These are phyloP conservation scores for Hsuehochloa calcarea DNA, from an alignment of 176 grass and related monocot species.

Conservation along the genomic window DNA sequence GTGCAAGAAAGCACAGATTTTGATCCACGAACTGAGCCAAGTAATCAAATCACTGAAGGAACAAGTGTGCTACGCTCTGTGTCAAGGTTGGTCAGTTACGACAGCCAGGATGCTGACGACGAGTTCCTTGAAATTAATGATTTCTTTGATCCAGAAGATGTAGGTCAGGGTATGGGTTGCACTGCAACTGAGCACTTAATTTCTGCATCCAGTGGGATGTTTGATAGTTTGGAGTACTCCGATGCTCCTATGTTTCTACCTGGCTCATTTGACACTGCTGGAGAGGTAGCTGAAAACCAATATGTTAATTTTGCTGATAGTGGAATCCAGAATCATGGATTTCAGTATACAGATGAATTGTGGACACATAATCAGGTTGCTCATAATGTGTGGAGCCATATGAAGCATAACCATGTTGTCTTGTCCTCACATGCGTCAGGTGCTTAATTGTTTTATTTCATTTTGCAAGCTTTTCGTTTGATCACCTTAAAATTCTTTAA, in stretches of 20 bases:
- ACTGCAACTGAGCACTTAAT: conserved; percentile 27
- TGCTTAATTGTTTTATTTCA: conserved; percentile 32
- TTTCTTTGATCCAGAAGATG: conserved; percentile 55
- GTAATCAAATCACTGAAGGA: conserved; percentile 43
- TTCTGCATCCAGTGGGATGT: conserved; percentile 25
- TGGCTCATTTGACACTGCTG: conserved; percentile 43
- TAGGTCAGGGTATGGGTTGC: conserved; percentile 37
- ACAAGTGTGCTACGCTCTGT: conserved; percentile 21
- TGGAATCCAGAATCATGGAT: conserved; percentile 35
- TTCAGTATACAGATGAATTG: conserved; percentile 43
- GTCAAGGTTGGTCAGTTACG: conserved; percentile 24
- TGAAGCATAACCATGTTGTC: conserved; percentile 42
- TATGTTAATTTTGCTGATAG: conserved; percentile 37
- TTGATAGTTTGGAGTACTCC: conserved; percentile 47
- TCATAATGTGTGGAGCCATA: conserved; percentile 35
- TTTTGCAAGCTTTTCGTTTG: neutral
- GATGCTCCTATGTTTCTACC: conserved; percentile 54
- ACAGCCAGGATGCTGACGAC: conserved; percentile 40
- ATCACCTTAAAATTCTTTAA: neutral
- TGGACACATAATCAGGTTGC: conserved; percentile 46
- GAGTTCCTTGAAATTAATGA: conserved; percentile 93
- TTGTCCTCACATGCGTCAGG: conserved; percentile 56
- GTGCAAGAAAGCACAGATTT: conserved; percentile 29
- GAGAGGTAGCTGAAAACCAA: conserved; percentile 40
- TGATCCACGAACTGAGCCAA: conserved; percentile 8